Evolutionary conservation across 2,329 filamentous ascomycete genomes (phyloP).

Genomic region (Cercospora citrullina): DNA sequence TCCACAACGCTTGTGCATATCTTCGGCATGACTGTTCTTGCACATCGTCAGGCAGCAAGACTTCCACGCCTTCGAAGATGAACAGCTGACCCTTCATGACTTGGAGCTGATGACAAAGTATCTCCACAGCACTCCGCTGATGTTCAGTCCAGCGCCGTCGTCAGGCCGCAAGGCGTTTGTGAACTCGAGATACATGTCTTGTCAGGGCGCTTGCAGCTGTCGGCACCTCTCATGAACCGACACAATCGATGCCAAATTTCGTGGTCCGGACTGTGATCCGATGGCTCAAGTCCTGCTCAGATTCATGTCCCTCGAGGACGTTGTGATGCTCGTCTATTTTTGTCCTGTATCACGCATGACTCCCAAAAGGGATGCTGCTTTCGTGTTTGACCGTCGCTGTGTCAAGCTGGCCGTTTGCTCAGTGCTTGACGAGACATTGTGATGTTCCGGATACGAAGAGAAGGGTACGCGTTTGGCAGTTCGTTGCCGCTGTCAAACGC

Average conservation of each 20-base stretch:
- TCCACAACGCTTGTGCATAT: not conserved
- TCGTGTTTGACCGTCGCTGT: not conserved
- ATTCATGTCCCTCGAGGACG: not conserved
- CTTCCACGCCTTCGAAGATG: not conserved
- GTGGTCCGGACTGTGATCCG: not conserved
- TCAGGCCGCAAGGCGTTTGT: conserved; percentile 11
- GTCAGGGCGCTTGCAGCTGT: conserved; percentile 7
- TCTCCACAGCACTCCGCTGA: not conserved
- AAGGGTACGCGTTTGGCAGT: not conserved
- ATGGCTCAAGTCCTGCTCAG: not conserved
- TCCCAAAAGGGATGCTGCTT: not conserved
- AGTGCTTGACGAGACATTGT: not conserved
- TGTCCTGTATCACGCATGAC: not conserved
- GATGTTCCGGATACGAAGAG: not conserved
- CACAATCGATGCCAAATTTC: not conserved
- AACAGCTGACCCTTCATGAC: not conserved
- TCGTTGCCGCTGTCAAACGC: not conserved
- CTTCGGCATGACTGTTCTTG: not conserved
- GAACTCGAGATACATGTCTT: conserved; percentile 5
- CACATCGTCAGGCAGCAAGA: not conserved
- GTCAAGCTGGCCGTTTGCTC: not conserved
- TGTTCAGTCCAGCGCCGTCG: not conserved
- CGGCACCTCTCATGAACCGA: not conserved
- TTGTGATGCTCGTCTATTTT: not conserved
- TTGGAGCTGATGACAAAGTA: not conserved